Percentiles rank a stretch among this genome's conserved stretches.
Evolutionary conservation across 2,329 filamentous ascomycete species (phyloP).

Genomic region (Exophiala mesophila): DNA sequence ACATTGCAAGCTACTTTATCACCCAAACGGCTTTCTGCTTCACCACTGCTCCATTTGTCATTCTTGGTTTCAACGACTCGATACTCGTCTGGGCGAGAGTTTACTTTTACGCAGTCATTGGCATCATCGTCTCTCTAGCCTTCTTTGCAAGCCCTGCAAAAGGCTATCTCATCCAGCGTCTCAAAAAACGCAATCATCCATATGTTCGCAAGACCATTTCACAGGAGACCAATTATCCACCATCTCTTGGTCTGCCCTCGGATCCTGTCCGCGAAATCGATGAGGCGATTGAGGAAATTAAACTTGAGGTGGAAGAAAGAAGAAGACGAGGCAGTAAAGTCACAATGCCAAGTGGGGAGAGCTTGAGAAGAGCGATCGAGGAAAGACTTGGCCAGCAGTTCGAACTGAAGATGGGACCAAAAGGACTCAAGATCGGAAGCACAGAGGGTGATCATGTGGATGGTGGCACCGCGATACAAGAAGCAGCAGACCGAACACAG

Average conservation of each 20-base stretch:
- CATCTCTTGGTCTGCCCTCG: constrained; percentile 70
- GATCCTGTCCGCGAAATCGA: constrained; percentile 72
- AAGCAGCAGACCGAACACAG: background rate
- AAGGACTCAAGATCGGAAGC: background rate
- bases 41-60: constrained; percentile 74
- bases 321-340: constrained; percentile 43
- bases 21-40: constrained; percentile 85
- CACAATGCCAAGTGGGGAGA: constrained; percentile 43
- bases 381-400: constrained; percentile 14
- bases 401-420: constrained; percentile 10
- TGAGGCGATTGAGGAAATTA: constrained; percentile 71
- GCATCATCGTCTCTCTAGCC: constrained; percentile 58
- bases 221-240: constrained; percentile 57
- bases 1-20: constrained; percentile 66
- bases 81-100: constrained; percentile 75
- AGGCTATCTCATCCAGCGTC: constrained; percentile 48
- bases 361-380: constrained; percentile 48
- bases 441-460: background rate
- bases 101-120: constrained; percentile 79
- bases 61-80: constrained; percentile 68
- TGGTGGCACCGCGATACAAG: background rate
- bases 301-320: constrained; percentile 63
- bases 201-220: constrained; percentile 45
- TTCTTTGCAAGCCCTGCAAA: constrained; percentile 82
- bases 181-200: constrained; percentile 53